Percentiles rank a stretch among this genome's conserved stretches.
Evolutionary conservation across 129 eudicot genomes (phyloP).

Genomic region (Escallonia rubra): DNA sequence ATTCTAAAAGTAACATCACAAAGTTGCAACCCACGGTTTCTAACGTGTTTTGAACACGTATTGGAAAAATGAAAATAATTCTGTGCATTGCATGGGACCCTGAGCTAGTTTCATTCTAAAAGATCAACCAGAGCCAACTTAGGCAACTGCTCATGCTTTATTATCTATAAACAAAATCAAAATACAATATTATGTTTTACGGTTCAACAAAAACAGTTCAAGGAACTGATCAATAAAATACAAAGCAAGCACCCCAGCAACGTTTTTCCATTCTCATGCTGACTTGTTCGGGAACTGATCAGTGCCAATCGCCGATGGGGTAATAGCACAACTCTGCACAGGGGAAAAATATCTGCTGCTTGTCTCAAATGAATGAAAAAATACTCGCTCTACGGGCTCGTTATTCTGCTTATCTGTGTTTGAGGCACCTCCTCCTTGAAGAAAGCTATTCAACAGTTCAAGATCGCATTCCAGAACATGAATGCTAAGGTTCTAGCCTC

Average conservation of each 20-base stretch:
- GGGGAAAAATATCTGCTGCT: conserved; percentile 13
- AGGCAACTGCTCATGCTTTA: not conserved
- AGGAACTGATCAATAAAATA: not conserved
- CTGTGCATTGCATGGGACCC: too few relatives aligned
- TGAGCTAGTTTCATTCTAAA: too few relatives aligned
- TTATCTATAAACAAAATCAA: conserved; percentile 2
- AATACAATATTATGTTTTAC: not conserved
- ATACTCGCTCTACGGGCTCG: conserved; percentile 20
- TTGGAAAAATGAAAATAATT: too few relatives aligned
- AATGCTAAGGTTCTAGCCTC: conserved; percentile 23
- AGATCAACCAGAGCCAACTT: too few relatives aligned
- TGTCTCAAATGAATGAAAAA: conserved; percentile 32
- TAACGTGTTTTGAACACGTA: too few relatives aligned
- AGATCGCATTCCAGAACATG: conserved; percentile 25
- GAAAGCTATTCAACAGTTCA: conserved; percentile 19
- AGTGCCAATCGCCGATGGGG: not conserved
- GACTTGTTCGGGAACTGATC: not conserved
- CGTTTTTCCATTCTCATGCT: not conserved
- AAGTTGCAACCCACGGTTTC: too few relatives aligned
- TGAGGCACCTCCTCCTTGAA: conserved; percentile 11
- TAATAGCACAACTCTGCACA: conserved; percentile 10
- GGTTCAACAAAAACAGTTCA: not conserved
- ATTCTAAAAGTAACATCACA: too few relatives aligned
- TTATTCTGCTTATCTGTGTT: conserved; percentile 19
- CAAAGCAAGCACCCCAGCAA: not conserved